Percentiles rank a stretch among this genome's conserved stretches.
These are phyloP conservation scores for Lagenidium sp. DNA, from an alignment of 352 stramenopile species.

Conservation along the genomic window DNA sequence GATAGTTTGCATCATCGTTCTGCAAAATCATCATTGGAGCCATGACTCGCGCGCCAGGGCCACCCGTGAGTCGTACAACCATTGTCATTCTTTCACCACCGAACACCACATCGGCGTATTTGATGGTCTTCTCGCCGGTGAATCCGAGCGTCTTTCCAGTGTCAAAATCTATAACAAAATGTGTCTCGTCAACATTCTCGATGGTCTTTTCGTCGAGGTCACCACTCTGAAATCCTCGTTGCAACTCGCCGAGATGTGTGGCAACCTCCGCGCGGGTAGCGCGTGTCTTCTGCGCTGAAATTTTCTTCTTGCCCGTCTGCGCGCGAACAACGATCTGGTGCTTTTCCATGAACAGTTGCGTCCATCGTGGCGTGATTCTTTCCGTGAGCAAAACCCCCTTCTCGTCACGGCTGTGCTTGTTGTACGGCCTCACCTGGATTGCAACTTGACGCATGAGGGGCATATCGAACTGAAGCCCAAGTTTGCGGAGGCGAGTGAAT, in stretches of 20 bases:
- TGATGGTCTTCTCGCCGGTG: constrained; percentile 10
- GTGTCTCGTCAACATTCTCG: constrained; percentile 17
- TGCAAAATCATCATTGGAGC: constrained; percentile 23
- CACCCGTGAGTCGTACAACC: constrained; percentile 14
- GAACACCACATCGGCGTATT: constrained; percentile 18
- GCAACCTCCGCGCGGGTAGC: constrained; percentile 7
- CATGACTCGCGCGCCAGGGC: constrained; percentile 5
- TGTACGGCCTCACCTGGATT: neutral
- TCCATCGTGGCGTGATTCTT: neutral
- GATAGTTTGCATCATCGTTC: constrained; percentile 11
- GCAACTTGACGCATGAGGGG: too few relatives aligned
- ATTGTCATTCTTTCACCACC: constrained; percentile 20
- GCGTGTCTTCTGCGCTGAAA: neutral
- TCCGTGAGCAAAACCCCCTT: neutral
- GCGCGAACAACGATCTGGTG: constrained; percentile 7
- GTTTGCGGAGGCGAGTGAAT: too few relatives aligned
- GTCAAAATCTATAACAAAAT: constrained; percentile 16
- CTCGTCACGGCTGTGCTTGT: constrained; percentile 2
- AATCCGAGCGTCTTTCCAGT: constrained; percentile 12
- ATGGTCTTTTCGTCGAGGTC: constrained; percentile 9
- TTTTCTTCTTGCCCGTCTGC: constrained; percentile 8
- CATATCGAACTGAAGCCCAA: too few relatives aligned
- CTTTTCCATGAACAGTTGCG: constrained; percentile 10
- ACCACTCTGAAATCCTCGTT: too few relatives aligned
- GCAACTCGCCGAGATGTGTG: too few relatives aligned